phyloP scores from a whole-genome alignment of 2,329 filamentous ascomycete species.

The Fusarium newnesense region DNA sequence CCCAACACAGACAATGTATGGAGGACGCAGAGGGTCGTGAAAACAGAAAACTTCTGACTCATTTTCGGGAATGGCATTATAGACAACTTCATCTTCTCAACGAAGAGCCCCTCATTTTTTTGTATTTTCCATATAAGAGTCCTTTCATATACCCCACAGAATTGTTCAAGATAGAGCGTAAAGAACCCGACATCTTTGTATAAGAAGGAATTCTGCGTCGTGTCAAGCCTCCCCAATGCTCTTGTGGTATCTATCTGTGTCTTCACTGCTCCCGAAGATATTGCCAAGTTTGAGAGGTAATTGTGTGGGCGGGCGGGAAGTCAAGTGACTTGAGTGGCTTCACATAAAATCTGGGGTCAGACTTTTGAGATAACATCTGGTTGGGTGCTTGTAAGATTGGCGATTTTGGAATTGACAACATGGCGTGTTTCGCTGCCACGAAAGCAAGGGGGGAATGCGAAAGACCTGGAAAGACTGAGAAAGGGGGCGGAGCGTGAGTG shows the following conservation, averaged over 20 bases:
- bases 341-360: constrained; percentile 22
- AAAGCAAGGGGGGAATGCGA: constrained; percentile 19
- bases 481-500: constrained; percentile 28
- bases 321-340: constrained; percentile 40
- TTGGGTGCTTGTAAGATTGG: constrained; percentile 37
- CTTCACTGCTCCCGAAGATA: not conserved
- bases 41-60: not conserved
- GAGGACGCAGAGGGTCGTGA: constrained; percentile 37
- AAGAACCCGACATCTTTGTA: constrained; percentile 8
- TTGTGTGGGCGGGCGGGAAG: constrained; percentile 22
- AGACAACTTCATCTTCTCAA: constrained; percentile 50
- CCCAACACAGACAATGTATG: constrained; percentile 37
- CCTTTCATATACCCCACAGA: constrained; percentile 40
- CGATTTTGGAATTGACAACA: constrained; percentile 23
- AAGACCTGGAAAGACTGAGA: constrained; percentile 27
- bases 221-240: not conserved
- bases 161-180: constrained; percentile 23
- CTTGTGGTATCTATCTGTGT: not conserved
- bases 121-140: constrained; percentile 30
- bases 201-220: not conserved
- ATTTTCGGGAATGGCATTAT: constrained; percentile 33
- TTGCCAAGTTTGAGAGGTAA: not conserved
- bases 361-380: constrained; percentile 28
- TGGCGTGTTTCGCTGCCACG: constrained; percentile 25
- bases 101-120: constrained; percentile 45